Evolutionary conservation across 225 moss, liverwort and hornwort species (phyloP), one percentile per base, ranked within the genome.

Genomic region (Polytrichum formosum): DNA sequence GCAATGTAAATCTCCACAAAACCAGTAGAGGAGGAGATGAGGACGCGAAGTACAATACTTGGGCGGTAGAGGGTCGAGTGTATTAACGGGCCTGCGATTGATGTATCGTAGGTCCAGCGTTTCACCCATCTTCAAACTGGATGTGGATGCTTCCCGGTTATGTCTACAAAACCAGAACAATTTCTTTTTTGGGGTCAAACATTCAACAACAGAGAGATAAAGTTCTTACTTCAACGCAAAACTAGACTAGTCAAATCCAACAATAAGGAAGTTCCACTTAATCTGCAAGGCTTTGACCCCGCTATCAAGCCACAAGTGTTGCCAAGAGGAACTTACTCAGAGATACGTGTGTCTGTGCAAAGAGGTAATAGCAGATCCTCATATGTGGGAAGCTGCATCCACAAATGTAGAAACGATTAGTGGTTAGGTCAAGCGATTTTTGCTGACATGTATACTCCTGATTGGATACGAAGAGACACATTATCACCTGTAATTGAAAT

Each of bases 321-420:
- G 61, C 55, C 66, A 58, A 16, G 26, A 28, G 33, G 10, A 66
- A 70, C 75, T 65, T 55, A 86, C 86, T 71, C 74, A 17, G 83
- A 86, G 35, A 83, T 68, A 58, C 83, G 83, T 54, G 73, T 62
- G 71, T 83, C 83, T 55, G 73, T 78, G 80, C 86, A 86, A 18
- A 83, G 83, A 60, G 80, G 80, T 22, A 73, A 67, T 67, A 86
- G 26, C 67, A 83, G 64, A 46, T 86, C 86, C 78, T 86, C 79
- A 75, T 86, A 86, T 61, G 75, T 80, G 35, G 83, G 80, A 65
- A 86, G 86, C 86, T 86, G 80, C 80, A 78, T 73, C 23, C 69
- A 80, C 6, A 27, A 69, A 46, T 46, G 46, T 5, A 22, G n/a
- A n/a, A 22, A 58, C 21, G 21, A 4, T 2, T 13, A 46, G 10